Percentiles rank a stretch among this genome's conserved stretches.
phyloP scores from a whole-genome alignment of 2,329 filamentous ascomycete species.

The Lecanosticta acicola region DNA sequence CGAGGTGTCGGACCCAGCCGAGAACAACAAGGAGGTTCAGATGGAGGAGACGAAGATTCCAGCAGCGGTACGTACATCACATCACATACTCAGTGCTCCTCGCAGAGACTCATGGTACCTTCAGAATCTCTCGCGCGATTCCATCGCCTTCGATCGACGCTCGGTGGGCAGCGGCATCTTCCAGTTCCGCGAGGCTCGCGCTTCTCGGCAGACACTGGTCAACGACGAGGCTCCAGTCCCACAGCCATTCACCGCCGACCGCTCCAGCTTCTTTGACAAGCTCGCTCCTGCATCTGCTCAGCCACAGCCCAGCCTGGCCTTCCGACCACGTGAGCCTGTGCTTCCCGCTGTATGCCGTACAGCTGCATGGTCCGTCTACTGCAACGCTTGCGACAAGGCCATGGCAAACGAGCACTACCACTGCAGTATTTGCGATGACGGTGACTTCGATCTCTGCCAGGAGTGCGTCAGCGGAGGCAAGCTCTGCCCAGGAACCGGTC shows the following conservation, averaged over 20 bases:
- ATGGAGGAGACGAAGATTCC: slow-evolving; percentile 12
- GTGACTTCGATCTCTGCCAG: slow-evolving; percentile 90
- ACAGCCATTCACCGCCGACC: slow-evolving; percentile 33
- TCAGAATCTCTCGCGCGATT: slow-evolving; percentile 22
- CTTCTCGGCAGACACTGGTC: slow-evolving; percentile 27
- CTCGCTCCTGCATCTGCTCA: slow-evolving; percentile 11
- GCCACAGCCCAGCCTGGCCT: slow-evolving; percentile 29
- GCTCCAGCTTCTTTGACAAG: slow-evolving; percentile 21
- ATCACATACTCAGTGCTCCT: not conserved
- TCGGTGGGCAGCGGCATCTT: slow-evolving; percentile 35
- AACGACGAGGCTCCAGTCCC: slow-evolving; percentile 35
- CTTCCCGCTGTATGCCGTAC: slow-evolving; percentile 29
- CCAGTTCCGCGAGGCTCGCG: slow-evolving; percentile 33
- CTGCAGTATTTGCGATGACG: slow-evolving; percentile 86
- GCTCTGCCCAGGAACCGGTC: slow-evolving; percentile 69
- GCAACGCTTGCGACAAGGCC: slow-evolving; percentile 77
- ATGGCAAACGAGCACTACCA: slow-evolving; percentile 86
- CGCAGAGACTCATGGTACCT: not conserved
- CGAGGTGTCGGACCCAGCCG: slow-evolving; percentile 11
- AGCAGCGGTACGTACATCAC: not conserved
- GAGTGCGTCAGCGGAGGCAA: slow-evolving; percentile 69
- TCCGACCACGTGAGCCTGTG: slow-evolving; percentile 37
- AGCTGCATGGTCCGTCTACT: slow-evolving; percentile 73
- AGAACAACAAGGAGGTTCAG: slow-evolving; percentile 17
- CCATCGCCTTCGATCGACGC: slow-evolving; percentile 26